A percentile compares a stretch with the other conserved stretches of the same genome.
Conservation (phyloP, 2,329 filamentous ascomycete genomes). For the Venturia carpophila region DNA sequence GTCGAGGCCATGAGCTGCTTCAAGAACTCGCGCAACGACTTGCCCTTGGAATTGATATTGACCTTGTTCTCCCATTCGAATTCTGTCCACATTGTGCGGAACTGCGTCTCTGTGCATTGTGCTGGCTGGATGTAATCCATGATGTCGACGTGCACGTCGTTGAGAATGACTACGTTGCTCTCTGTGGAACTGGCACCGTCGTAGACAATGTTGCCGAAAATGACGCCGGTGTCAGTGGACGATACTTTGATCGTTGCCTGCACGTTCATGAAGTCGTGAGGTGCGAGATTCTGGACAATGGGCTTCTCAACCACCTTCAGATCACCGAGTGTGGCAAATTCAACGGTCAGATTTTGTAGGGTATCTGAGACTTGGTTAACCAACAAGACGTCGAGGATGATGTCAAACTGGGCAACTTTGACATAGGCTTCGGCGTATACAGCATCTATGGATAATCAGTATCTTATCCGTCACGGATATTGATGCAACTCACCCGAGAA, state of each 20-base stretch:
- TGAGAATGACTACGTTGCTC: conserved; percentile 94
- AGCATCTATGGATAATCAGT: conserved; percentile 44
- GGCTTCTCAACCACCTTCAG: conserved; percentile 96
- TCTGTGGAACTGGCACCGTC: conserved; percentile 87
- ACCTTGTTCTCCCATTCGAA: conserved; percentile 99
- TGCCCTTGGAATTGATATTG: conserved; percentile 98
- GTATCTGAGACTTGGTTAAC: conserved; percentile 98
- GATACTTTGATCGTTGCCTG: conserved; percentile 99
- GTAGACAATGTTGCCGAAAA: conserved; percentile 98
- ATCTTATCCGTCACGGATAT: no score
- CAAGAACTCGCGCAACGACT: conserved; percentile 83
- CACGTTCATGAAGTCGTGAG: conserved; percentile 95
- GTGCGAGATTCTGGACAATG: conserved; percentile 89
- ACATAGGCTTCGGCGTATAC: conserved; percentile 99
- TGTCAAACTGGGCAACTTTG: conserved; percentile 98
- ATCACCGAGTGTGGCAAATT: conserved; percentile 96
- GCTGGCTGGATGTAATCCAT: conserved; percentile 99
- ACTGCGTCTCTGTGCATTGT: conserved; percentile 93
- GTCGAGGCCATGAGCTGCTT: conserved; percentile 93
- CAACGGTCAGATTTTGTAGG: conserved; percentile 90
- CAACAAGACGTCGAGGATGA: conserved; percentile 78
- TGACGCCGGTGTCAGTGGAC: conserved; percentile 94
- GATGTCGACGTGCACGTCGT: conserved; percentile 96
- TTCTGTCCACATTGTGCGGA: conserved; percentile 99
- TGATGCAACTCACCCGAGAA: conserved; percentile 57